These are phyloP conservation scores for Austroboletus niveus DNA, from an alignment of 1,284 basidiomycete species.

Conservation along the genomic window DNA sequence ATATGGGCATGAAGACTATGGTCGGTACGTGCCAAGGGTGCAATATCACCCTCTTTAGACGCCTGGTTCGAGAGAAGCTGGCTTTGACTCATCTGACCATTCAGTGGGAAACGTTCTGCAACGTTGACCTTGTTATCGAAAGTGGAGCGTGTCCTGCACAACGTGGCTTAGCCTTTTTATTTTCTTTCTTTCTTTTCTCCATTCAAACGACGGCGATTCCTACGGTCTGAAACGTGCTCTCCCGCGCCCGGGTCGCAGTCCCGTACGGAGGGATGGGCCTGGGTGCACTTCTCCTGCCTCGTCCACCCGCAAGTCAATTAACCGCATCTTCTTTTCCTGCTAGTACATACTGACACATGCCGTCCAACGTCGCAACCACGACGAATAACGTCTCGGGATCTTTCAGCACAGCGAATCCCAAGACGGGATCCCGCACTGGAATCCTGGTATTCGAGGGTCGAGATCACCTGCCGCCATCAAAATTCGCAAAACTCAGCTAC, in stretches of 20 bases:
- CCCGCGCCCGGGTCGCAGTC: no score
- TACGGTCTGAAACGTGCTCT: no score
- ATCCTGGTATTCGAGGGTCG: neutral
- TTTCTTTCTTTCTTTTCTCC: neutral
- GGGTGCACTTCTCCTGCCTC: no score
- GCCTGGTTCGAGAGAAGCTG: constrained; percentile 7
- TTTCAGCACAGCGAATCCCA: neutral
- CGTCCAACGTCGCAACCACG: no score
- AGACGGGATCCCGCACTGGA: neutral
- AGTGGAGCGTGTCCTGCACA: constrained; percentile 1
- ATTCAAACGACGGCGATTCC: no score
- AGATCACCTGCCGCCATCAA: constrained; percentile 7
- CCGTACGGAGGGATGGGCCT: no score
- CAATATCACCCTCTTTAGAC: constrained; percentile 20
- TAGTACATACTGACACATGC: no score
- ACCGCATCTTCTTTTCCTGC: no score
- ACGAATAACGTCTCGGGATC: no score
- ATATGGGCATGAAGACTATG: constrained; percentile 7
- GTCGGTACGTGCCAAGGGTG: neutral
- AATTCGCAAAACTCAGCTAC: constrained; percentile 11
- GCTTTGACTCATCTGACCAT: constrained; percentile 1
- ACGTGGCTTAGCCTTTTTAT: constrained; percentile 28
- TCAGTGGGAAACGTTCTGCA: no score
- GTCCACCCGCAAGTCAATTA: no score
- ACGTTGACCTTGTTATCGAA: neutral